Percentiles rank a stretch among this genome's conserved stretches.
phyloP scores from a whole-genome alignment of 2,329 filamentous ascomycete species.

The Ceratocystis cubensis region DNA sequence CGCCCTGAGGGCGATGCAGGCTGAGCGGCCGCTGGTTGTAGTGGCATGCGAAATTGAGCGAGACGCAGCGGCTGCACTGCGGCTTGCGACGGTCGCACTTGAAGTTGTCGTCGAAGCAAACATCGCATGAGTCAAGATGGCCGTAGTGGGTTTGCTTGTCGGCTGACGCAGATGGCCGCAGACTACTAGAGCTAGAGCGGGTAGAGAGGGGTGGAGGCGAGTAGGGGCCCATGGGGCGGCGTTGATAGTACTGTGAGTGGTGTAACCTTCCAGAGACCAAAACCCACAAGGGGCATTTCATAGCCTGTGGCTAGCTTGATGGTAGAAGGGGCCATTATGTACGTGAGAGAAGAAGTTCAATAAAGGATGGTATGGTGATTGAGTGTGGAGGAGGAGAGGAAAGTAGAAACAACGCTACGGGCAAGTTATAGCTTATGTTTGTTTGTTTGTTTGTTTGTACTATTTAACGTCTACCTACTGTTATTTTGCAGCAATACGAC shows the following conservation, averaged over 20 bases:
- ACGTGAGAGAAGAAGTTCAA: not conserved
- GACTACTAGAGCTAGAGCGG: constrained; percentile 3
- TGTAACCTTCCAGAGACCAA: constrained; percentile 71
- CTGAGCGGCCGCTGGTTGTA: constrained; percentile 1
- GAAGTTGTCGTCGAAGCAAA: not conserved
- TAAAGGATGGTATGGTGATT: not conserved
- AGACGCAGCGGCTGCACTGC: constrained; percentile 9
- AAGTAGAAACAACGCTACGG: constrained; percentile 23
- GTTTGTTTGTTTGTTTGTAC: no score
- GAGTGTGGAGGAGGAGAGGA: constrained; percentile 18
- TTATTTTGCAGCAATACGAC: no score
- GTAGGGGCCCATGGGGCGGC: not conserved
- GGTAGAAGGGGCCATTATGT: constrained; percentile 21
- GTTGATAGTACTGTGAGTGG: not conserved
- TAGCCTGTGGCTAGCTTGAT: constrained; percentile 53
- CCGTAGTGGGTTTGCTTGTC: not conserved
- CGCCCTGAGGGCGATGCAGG: not conserved
- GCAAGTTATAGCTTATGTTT: no score
- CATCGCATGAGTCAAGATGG: constrained; percentile 2
- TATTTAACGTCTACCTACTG: no score
- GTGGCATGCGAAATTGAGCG: not conserved
- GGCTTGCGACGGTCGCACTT: constrained; percentile 4
- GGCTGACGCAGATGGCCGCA: not conserved
- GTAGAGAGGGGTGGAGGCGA: constrained; percentile 6
- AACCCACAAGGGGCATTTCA: constrained; percentile 64